Evolutionary conservation across 805 yeast genomes (phyloP), one percentile per base, ranked within the genome.

Genomic region (Hemisphaericaspora nanyangensis): DNA sequence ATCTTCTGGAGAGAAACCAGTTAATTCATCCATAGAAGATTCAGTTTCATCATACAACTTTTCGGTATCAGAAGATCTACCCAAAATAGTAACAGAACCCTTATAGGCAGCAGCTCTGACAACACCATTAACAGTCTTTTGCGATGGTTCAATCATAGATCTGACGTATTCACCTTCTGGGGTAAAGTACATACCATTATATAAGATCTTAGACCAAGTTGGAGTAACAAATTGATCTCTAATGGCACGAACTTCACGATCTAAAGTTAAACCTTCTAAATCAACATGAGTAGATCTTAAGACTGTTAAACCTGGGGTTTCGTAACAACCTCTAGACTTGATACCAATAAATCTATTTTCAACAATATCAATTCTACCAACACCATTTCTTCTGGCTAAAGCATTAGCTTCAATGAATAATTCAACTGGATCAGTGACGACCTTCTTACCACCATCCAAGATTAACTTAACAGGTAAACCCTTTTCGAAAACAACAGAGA

Each of bases 291-390:
- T 86, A 40, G 79, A 67, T 79, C 99, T 88, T 69, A 93, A 82
- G 46, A 93, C 64, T 46, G 99, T 91, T 57, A 93, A 80, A 66
- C 98, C 99, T 52, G 99, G 99, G 48, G 98, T 95, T 73, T 93
- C 99, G 74, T 93, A 93, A 76, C 99, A 93, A 44, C 99, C 99
- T 77, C 99, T 88, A 48, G 98, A 90, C 70, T 93, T 93, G 68
- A 93, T 85, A 66, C 98, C 98, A 59, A 93, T 93, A 69, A 93
- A 93, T 76, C 99, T 89, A 78, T 93, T 88, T 74, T 93, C 99
- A 50, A 93, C 99, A 60, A 93, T 93, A 73, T 93, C 99, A 64
- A 93, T 85, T 77, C 99, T 89, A 67, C 99, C 99, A 45, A 93
- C 96, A 76, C 99, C 99, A 65, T 93, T 90, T 76, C 96, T 89